phyloP scores from a whole-genome alignment of 2,329 filamentous ascomycete genomes.

The Aspergillus thermomutatus region DNA sequence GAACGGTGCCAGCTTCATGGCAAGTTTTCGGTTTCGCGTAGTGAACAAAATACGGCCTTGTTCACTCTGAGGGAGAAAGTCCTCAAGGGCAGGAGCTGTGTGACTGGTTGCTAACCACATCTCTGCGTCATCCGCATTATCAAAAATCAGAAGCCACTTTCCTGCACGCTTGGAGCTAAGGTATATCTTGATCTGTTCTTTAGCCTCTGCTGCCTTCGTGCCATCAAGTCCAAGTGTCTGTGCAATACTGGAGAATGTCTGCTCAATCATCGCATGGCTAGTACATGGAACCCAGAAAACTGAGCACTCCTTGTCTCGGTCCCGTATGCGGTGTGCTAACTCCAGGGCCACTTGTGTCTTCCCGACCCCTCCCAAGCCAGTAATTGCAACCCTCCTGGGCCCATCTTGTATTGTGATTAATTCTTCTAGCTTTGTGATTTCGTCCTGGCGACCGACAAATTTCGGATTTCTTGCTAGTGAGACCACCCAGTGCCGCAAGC shows the following conservation, averaged over 20 bases:
- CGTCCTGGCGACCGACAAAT: neutral
- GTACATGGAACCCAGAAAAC: constrained; percentile 28
- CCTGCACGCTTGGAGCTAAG: constrained; percentile 8
- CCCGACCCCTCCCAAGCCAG: constrained; percentile 13
- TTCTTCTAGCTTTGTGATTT: neutral
- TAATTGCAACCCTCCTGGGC: constrained; percentile 2
- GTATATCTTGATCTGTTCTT: constrained; percentile 6
- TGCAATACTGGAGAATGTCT: constrained; percentile 10
- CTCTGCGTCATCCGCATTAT: constrained; percentile 21
- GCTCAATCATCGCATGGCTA: constrained; percentile 14
- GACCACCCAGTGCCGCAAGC: constrained; percentile 11
- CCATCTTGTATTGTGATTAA: neutral
- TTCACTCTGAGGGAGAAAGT: constrained; percentile 16
- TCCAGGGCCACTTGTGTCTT: constrained; percentile 28
- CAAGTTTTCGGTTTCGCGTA: constrained; percentile 17
- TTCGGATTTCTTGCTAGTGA: constrained; percentile 13
- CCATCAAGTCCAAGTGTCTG: constrained; percentile 4
- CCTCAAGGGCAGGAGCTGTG: neutral
- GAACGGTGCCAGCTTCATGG: constrained; percentile 14
- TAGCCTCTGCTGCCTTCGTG: constrained; percentile 2
- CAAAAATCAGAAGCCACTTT: constrained; percentile 23
- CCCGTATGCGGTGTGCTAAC: constrained; percentile 17
- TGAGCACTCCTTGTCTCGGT: constrained; percentile 12
- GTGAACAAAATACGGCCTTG: constrained; percentile 27
- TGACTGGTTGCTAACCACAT: constrained; percentile 9